Evolutionary conservation across 768 basidiomycete species (phyloP), one percentile per base, ranked within the genome.

Genomic region (Boletellus ananiceps): DNA sequence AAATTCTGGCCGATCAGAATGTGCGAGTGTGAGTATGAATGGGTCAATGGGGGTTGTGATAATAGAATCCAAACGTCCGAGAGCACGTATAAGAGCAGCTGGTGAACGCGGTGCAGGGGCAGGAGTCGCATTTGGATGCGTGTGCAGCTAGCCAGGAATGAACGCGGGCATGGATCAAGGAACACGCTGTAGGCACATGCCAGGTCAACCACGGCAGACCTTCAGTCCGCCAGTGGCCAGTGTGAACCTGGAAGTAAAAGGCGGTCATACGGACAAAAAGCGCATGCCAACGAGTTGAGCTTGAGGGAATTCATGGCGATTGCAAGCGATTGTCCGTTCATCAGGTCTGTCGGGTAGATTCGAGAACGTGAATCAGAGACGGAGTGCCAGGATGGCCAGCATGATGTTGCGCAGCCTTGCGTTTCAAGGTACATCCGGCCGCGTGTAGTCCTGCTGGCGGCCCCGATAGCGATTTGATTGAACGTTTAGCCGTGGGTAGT

Each of bases 371-470:
- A 46, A 49, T 40, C 21, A 29, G 44, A 59, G 59, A 50, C 15
- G 48, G 21, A 31, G 45, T 31, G 29, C 36, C 16, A 36, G 39
- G 47, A 50, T 35, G 40, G 46, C 49, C 40, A 23, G 44, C 50
- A 37, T 27, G 43, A 41, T 45, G 55, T 32, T 53, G 44, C 61
- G 41, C 55, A 50, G 55, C 52, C 49, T 53, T 19, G 49, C 32
- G 33, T 25, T 7, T 38, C 44, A 15, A 35, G 36, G 27, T n/a
- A 44, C 46, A 44, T 35, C 35, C 29, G 25, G 43, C 61, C 61
- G 59, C 61, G 54, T 65, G 61, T 51, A 34, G 37, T 40, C 60
- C 60, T 65, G 43, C 60, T 54, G 57, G 63, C 39, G 12, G 34
- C 23, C 15, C 19, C 5, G 52, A 52, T 47, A 19, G 41, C 44